phyloP scores from a whole-genome alignment of 2,329 filamentous ascomycete genomes.

The Aspergillus novoparasiticus region DNA sequence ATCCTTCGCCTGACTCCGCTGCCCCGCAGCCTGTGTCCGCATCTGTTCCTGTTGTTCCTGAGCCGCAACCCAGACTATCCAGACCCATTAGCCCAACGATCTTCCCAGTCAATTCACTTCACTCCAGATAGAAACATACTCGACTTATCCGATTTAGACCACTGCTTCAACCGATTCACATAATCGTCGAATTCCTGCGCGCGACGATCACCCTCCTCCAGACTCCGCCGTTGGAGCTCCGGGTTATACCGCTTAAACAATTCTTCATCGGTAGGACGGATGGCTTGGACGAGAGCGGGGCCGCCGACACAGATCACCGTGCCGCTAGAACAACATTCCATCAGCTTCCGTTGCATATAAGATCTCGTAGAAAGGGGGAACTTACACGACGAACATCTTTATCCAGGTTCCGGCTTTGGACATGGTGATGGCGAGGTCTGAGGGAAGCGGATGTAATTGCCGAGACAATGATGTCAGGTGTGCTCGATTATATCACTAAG shows the following conservation, averaged over 20 bases:
- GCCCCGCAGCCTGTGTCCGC: slow-evolving; percentile 27
- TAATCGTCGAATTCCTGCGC: slow-evolving; percentile 91
- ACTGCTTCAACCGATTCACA: slow-evolving; percentile 79
- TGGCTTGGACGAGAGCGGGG: slow-evolving; percentile 76
- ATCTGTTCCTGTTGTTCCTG: slow-evolving; percentile 39
- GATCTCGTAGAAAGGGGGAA: too few relatives aligned
- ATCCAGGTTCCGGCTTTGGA: slow-evolving; percentile 51
- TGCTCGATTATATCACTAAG: not conserved
- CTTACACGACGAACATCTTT: slow-evolving; percentile 74
- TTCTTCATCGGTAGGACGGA: slow-evolving; percentile 81
- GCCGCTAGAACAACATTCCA: slow-evolving; percentile 57
- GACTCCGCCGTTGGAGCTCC: slow-evolving; percentile 82
- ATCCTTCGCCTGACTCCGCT: slow-evolving; percentile 31
- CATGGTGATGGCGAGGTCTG: slow-evolving; percentile 38
- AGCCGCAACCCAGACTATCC: slow-evolving; percentile 43
- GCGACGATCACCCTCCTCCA: slow-evolving; percentile 74
- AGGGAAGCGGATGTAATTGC: not conserved
- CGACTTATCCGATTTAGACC: slow-evolving; percentile 87
- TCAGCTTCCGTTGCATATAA: not conserved
- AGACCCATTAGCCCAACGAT: not conserved
- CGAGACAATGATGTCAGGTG: slow-evolving; percentile 10
- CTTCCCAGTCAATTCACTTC: not conserved
- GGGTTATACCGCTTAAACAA: slow-evolving; percentile 89
- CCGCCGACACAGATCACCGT: slow-evolving; percentile 75
- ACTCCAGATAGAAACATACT: slow-evolving; percentile 56